Conservation (phyloP, 2,329 filamentous ascomycete species). For the Ophiocordyceps camponoti-rufipedis region DNA sequence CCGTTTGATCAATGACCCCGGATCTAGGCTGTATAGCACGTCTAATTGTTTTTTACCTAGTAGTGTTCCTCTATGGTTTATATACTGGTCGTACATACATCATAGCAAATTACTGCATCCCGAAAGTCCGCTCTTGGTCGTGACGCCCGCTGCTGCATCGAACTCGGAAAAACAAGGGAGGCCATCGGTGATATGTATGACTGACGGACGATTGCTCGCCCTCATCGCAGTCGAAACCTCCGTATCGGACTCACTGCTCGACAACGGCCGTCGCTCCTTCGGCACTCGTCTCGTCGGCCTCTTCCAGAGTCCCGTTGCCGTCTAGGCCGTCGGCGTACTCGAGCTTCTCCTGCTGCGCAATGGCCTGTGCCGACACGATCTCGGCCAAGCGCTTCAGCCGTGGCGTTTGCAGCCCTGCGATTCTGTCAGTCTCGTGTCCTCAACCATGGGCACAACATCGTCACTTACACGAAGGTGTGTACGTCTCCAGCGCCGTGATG, state of each 20-base stretch:
- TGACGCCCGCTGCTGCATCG: neutral
- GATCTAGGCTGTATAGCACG: too few species aligned
- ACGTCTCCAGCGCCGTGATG: slow-evolving; percentile 93
- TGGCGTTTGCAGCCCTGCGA: slow-evolving; percentile 83
- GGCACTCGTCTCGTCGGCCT: slow-evolving; percentile 27
- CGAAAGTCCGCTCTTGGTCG: too few species aligned
- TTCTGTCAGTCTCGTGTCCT: neutral
- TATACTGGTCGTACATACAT: too few species aligned
- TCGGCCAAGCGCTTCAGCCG: slow-evolving; percentile 91
- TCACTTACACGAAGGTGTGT: slow-evolving; percentile 82
- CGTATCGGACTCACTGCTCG: neutral
- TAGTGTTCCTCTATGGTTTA: too few species aligned
- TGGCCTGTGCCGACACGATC: slow-evolving; percentile 91
- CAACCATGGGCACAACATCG: neutral
- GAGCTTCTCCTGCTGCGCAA: slow-evolving; percentile 81
- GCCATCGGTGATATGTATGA: neutral
- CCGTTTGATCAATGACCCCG: too few species aligned
- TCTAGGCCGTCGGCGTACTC: slow-evolving; percentile 36
- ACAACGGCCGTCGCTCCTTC: slow-evolving; percentile 1
- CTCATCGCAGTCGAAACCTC: neutral
- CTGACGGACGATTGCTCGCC: neutral
- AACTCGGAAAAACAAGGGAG: neutral
- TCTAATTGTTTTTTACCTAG: too few species aligned
- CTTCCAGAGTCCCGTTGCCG: slow-evolving; percentile 28
- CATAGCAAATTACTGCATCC: too few species aligned